These are phyloP conservation scores for Phytophthora capsici DNA, from an alignment of 352 stramenopile species.

Conservation along the genomic window DNA sequence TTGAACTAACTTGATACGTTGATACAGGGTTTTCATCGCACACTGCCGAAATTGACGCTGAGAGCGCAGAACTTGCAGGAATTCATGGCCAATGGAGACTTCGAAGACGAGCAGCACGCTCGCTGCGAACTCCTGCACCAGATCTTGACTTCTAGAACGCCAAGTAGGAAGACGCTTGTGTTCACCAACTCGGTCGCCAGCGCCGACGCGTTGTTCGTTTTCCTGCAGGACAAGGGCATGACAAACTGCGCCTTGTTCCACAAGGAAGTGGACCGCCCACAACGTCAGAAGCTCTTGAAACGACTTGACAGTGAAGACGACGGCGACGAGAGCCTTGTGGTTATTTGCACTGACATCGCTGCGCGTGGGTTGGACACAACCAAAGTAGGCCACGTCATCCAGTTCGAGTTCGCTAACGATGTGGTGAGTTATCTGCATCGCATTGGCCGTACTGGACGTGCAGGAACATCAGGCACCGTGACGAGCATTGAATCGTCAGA, in stretches of 20 bases:
- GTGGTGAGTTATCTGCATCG: slow-evolving; percentile 86
- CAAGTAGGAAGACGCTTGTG: slow-evolving; percentile 58
- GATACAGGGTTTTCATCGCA: slow-evolving; percentile 77
- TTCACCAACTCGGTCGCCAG: slow-evolving; percentile 84
- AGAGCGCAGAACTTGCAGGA: slow-evolving; percentile 48
- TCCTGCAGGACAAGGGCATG: slow-evolving; percentile 51
- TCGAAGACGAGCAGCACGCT: slow-evolving; percentile 34
- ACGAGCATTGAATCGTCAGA: slow-evolving; percentile 72
- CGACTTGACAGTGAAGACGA: slow-evolving; percentile 43
- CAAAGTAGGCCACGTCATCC: slow-evolving; percentile 73
- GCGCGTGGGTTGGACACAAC: slow-evolving; percentile 77
- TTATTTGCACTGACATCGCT: slow-evolving; percentile 83
- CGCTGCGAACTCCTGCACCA: slow-evolving; percentile 55
- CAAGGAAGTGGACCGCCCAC: slow-evolving; percentile 64
- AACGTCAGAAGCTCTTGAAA: slow-evolving; percentile 56
- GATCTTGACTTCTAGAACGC: slow-evolving; percentile 44
- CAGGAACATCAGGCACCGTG: slow-evolving; percentile 58
- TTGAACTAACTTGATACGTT: background rate
- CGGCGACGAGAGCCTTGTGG: slow-evolving; percentile 41
- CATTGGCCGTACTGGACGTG: slow-evolving; percentile 75
- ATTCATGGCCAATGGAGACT: slow-evolving; percentile 22
- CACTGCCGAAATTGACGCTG: slow-evolving; percentile 57
- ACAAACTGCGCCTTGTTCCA: slow-evolving; percentile 53
- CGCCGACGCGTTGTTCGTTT: slow-evolving; percentile 60
- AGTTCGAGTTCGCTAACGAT: slow-evolving; percentile 84